Base-by-base conservation (phyloP, 345 rosid genomes). In the Eucalyptus rudis region DNA sequence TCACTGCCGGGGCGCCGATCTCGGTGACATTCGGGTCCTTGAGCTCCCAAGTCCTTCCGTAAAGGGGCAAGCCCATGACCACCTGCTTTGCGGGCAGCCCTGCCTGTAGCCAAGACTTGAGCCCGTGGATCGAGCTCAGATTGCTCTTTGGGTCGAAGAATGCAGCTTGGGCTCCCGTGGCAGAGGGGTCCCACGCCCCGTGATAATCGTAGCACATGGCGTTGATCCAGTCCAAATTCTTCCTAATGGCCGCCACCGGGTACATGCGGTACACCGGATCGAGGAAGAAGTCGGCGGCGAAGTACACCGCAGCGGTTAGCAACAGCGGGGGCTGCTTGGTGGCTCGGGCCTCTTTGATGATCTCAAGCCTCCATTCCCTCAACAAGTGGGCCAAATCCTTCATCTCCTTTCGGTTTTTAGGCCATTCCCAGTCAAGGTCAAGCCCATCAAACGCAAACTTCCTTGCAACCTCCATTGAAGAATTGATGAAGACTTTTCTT, bases 341-440 rank as follows among this genome's bases (percentile, higher is more conserved):
- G 33, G 88, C 62, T 89, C 47, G 84, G 47, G 97, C 93, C 85
- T 94, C 96, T 1, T 58, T 14, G n/a, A 85, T 54, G 54, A 95
- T 91, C 7, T 89, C 92, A 14, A 9, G 52, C 7, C 95, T 90
- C 97, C 95, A 95, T 62, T 93, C 94, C 13, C 36, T 10, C 9
- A 95, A 87, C 45, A 94, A 24, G 8, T 24, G 45, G 91, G 88
- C 92, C 68, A 93, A 90, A 80, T 91, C 36, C 10, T 87, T 47
- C 96, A 93, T 94, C 51, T 94, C 93, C 86, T 86, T 86, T 8
- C 87, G 91, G 90, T 5, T 90, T 56, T 84, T 4, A 10, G 97
- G 96, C 80, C 76, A 94, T 62, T 95, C 97, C 97, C 96, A 95
- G 56, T 94, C 96, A 44, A 95, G 90, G 89, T 95, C 96, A 79